Base-by-base conservation (phyloP, 2,329 filamentous ascomycete species). In the Zasmidium citrigriseum region DNA sequence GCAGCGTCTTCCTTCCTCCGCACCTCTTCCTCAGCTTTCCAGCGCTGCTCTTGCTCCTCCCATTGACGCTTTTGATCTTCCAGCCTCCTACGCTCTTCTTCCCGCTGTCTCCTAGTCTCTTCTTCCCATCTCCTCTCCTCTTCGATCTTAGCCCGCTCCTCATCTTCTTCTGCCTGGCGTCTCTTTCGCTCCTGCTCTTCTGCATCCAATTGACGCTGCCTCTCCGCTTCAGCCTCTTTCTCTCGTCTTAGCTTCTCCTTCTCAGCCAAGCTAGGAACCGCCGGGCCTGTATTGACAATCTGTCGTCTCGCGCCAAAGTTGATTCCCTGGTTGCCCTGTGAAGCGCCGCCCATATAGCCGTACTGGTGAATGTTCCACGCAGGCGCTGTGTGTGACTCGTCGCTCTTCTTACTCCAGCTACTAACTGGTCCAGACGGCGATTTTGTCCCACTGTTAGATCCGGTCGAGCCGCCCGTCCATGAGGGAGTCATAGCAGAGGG, bases 311-410 rank as follows among this genome's bases (percentile, higher is more conserved):
- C 91, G 56, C 95, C 95, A 75, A 98, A 98, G 11, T 90, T 86
- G 67, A 99, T 91, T 18, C 95, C 95, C 61, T 97, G 86, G 68
- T 96, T 98, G 2, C 91, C 93, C 74, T 99, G 95, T 70, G 91
- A 97, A 23, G 95, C 95, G 50, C 95, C 95, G 58, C 95, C 95
- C 89, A 98, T 95, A 76, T 97, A 99, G 7, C 95, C 93, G 72
- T 99, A 99, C 73, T 99, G 95, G 57, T 93, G 89, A 67, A 98
- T 98, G 72, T 98, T 99, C 95, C 95, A 99, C 1, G 95, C 95
- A 0, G 95, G 95, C 23, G 88, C 83, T 1, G 93, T 97, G 46
- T 82, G 83, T 16, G 85, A 85, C 74, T 97, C 90, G 66, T 97
- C 91, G 55, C 85, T 83, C 74, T 84, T 90, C 73, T 86, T 96